These are phyloP conservation scores for Pelagophyceae sp. DNA, from an alignment of 352 stramenopile species.

Conservation along the genomic window DNA sequence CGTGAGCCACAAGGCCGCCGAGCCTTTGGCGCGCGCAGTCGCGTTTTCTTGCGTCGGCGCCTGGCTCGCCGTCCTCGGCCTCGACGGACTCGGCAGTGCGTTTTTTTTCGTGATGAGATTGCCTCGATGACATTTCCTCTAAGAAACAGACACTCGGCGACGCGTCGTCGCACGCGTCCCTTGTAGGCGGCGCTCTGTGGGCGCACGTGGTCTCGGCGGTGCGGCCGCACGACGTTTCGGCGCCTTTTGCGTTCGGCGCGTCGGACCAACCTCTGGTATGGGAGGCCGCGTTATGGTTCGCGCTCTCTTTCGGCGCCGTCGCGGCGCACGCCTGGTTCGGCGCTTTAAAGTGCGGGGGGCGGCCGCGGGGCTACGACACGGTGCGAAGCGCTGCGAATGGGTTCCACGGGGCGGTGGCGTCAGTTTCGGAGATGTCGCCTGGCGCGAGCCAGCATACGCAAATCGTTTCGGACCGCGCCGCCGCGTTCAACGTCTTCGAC, in stretches of 20 bases:
- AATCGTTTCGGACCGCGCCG: not conserved
- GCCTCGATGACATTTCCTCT: too few relatives aligned
- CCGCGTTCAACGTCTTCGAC: conserved; percentile 60
- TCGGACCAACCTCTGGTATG: not conserved
- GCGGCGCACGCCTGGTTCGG: not conserved
- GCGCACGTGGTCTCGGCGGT: not conserved
- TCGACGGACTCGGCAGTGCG: not conserved
- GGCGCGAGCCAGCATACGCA: not conserved
- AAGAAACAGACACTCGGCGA: too few relatives aligned
- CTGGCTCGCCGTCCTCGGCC: not conserved
- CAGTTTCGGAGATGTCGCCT: not conserved
- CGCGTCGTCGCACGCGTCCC: too few relatives aligned
- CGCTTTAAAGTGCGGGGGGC: not conserved
- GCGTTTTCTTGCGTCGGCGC: not conserved
- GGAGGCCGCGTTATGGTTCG: not conserved
- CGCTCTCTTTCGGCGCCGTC: not conserved
- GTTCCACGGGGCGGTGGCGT: not conserved
- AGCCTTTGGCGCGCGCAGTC: not conserved
- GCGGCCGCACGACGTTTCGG: not conserved
- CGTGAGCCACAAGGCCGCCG: not conserved
- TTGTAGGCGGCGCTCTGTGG: too few relatives aligned
- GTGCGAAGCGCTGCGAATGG: not conserved
- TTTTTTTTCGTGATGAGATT: too few relatives aligned
- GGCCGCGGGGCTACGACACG: not conserved
- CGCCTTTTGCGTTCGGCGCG: not conserved